These are phyloP conservation scores for Saturnispora ahearnii DNA, from an alignment of 805 yeast genomes.

Conservation along the genomic window DNA sequence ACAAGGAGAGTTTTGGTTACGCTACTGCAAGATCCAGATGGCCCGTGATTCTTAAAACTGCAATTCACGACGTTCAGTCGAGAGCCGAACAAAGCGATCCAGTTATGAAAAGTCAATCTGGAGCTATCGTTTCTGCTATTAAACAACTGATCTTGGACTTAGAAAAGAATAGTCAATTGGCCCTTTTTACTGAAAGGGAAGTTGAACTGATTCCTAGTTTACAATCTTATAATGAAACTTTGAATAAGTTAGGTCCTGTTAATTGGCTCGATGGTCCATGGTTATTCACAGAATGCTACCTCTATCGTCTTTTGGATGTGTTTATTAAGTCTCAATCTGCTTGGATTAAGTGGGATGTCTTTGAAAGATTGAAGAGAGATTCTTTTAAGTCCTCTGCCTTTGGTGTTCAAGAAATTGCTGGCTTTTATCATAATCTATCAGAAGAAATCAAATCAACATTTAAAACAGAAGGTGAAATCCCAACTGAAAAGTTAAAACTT, in stretches of 20 bases:
- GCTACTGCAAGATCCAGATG: constrained; percentile 74
- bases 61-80: constrained; percentile 47
- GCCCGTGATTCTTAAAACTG: constrained; percentile 71
- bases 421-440: constrained; percentile 42
- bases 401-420: constrained; percentile 78
- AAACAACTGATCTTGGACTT: constrained; percentile 37
- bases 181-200: constrained; percentile 27
- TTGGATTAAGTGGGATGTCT: constrained; percentile 63
- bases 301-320: constrained; percentile 59
- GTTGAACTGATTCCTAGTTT: constrained; percentile 33
- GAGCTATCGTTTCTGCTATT: constrained; percentile 34
- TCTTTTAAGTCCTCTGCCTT: constrained; percentile 66
- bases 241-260: constrained; percentile 30
- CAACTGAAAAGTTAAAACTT: constrained; percentile 35
- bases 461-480: constrained; percentile 20
- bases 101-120: constrained; percentile 37
- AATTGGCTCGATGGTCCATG: constrained; percentile 87
- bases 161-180: constrained; percentile 34
- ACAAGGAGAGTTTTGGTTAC: constrained; percentile 71
- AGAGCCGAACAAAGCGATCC: constrained; percentile 8
- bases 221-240: constrained; percentile 49
- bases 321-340: constrained; percentile 31
- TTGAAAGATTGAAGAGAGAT: constrained; percentile 55
- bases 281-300: constrained; percentile 77
- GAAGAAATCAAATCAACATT: constrained; percentile 8